Conservation (phyloP, 306 rosid genomes). For the Dryas alaskensis region DNA sequence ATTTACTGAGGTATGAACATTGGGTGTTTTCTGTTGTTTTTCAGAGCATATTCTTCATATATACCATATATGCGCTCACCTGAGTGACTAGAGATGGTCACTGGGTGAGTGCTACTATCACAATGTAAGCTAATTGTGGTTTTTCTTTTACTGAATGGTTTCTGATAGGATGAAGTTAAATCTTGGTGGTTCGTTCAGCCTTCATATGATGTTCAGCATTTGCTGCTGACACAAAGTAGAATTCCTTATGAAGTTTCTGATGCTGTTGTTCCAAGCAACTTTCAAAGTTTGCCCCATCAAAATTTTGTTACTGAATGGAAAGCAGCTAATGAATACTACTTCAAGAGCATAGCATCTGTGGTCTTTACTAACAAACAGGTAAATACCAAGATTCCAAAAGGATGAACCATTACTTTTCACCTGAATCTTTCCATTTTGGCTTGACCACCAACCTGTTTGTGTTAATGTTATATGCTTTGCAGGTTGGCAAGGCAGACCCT, state of each 20-base stretch:
- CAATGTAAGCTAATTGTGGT: background rate
- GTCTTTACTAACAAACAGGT: constrained; percentile 70
- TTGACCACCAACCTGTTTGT: background rate
- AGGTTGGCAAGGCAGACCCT: constrained; percentile 66
- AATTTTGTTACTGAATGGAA: constrained; percentile 55
- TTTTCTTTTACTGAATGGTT: background rate
- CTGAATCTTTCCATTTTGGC: constrained; percentile 6
- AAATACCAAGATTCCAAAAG: constrained; percentile 9
- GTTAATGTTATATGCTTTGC: constrained; percentile 23
- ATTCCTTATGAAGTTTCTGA: constrained; percentile 35
- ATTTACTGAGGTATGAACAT: constrained; percentile 46
- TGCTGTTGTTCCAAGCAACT: constrained; percentile 24
- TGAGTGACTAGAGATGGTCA: background rate
- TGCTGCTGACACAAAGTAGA: constrained; percentile 45
- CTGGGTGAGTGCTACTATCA: background rate
- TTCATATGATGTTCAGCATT: constrained; percentile 45
- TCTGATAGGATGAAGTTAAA: constrained; percentile 51
- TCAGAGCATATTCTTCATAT: constrained; percentile 14
- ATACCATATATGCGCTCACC: background rate
- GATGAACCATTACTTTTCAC: background rate
- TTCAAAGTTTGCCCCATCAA: constrained; percentile 22
- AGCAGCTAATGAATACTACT: constrained; percentile 55
- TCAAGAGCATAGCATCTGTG: constrained; percentile 69
- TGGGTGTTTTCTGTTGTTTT: constrained; percentile 13
- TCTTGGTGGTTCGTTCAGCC: constrained; percentile 91